Percentiles rank a stretch among this genome's conserved stretches.
Evolutionary conservation across 2,329 filamentous ascomycete genomes (phyloP).

Genomic region (Aureobasidium uvarum): DNA sequence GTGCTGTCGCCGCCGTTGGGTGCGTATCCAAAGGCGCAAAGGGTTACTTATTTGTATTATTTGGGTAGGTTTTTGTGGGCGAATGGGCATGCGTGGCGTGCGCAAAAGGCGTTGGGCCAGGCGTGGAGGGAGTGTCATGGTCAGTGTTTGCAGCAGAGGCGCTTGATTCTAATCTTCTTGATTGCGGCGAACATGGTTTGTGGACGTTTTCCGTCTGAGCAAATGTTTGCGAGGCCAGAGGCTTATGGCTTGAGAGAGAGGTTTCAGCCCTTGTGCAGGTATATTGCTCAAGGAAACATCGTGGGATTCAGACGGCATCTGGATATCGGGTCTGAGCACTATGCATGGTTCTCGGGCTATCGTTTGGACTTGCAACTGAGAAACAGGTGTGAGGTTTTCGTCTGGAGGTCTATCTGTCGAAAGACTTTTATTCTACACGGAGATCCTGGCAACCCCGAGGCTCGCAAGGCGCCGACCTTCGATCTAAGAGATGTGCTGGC

Average conservation of each 20-base stretch:
- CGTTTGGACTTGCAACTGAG: constrained; percentile 73
- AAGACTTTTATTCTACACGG: constrained; percentile 77
- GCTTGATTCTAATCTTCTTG: constrained; percentile 77
- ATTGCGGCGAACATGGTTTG: constrained; percentile 80
- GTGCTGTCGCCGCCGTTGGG: constrained; percentile 76
- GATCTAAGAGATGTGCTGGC: constrained; percentile 67
- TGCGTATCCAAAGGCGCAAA: constrained; percentile 79
- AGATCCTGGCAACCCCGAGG: constrained; percentile 59
- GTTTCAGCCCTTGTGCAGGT: constrained; percentile 70
- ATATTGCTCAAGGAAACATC: constrained; percentile 73
- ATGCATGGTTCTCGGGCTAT: constrained; percentile 71
- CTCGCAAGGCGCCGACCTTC: constrained; percentile 66
- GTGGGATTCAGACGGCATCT: constrained; percentile 69
- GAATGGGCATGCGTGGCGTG: constrained; percentile 77
- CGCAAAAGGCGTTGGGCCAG: constrained; percentile 69
- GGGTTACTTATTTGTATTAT: constrained; percentile 92
- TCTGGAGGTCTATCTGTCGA: constrained; percentile 80
- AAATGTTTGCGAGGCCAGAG: constrained; percentile 68
- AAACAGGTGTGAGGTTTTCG: constrained; percentile 73
- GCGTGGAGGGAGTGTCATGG: constrained; percentile 74
- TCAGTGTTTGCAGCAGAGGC: constrained; percentile 63
- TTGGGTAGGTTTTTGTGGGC: constrained; percentile 87
- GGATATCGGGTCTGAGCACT: constrained; percentile 52
- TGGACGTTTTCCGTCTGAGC: constrained; percentile 71
- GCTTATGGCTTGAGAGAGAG: constrained; percentile 61